Evolutionary conservation across 106 monocot genomes (phyloP), one percentile per base, ranked within the genome.

Genomic region (Ottelia alismoides): DNA sequence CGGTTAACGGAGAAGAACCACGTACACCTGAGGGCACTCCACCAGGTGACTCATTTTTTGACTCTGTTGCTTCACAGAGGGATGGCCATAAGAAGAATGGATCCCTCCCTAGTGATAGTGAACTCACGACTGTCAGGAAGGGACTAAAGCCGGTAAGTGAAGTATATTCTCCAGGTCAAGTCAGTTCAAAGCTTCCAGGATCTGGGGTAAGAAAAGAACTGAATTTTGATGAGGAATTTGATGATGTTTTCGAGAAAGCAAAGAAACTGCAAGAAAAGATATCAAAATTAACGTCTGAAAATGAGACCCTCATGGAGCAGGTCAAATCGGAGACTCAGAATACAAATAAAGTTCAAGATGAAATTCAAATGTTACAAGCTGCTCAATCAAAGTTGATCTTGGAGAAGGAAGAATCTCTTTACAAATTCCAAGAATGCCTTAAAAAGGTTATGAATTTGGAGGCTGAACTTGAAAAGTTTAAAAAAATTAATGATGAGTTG

Each of bases 401-500:
- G 44, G 81, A 88, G 32, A 84, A 76, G 47, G 78, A 84, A 61
- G 71, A 69, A 60, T 72, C 75, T 48, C 45, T 75, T 59, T 55
- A 67, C 52, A 69, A 73, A 44, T 78, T 61, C 56, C 64, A 81
- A 59, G 25, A 70, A 32, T 78, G 66, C 14, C 35, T 58, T 49
- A 78, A 68, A 56, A 76, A 56, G 40, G 65, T 96, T 52, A 32
- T 58, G 14, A 55, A 29, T 25, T 65, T 84, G 55, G 85, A 84
- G 58, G 49, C 66, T 58, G 76, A 87, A 44, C 74, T 87, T 49
- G 72, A 74, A 51, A 72, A 81, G 14, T 60, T 76, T 23, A 65
- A 57, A 27, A 72, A 72, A 35, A 65, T 76, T 47, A 85, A 85
- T 57, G 61, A 74, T 53, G 74, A 88, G 31, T 68, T 88, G 65